Evolutionary conservation across 2,329 filamentous ascomycete species (phyloP).

Genomic region (Botrytis elliptica): DNA sequence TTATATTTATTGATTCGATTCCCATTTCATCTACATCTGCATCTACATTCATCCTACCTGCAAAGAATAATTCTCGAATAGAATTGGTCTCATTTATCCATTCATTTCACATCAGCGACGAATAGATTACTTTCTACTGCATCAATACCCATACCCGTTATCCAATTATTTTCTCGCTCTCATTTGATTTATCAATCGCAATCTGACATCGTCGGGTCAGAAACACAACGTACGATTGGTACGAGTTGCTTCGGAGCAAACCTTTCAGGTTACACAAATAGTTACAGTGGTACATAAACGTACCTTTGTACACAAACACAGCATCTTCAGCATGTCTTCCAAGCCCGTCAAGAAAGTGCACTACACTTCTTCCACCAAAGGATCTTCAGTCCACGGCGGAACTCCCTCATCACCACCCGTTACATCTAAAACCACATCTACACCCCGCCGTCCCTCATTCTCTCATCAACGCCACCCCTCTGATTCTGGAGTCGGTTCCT

Average conservation of each 20-base stretch:
- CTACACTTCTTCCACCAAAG: constrained; percentile 19
- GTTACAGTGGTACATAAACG: constrained; percentile 9
- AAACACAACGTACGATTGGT: constrained; percentile 13
- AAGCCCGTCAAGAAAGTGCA: constrained; percentile 17
- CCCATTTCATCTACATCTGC: background rate
- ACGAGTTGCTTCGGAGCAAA: constrained; percentile 5
- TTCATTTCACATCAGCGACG: background rate
- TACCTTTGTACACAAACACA: background rate
- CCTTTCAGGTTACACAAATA: background rate
- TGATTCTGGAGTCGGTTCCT: constrained; percentile 15
- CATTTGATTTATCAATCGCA: constrained; percentile 5
- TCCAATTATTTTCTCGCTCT: constrained; percentile 5
- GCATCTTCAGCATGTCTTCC: constrained; percentile 9
- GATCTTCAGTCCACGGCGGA: constrained; percentile 7
- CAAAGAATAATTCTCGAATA: constrained; percentile 2
- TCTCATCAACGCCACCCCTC: constrained; percentile 10
- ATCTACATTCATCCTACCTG: background rate
- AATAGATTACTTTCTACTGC: constrained; percentile 11
- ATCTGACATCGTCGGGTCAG: background rate
- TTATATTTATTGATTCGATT: constrained; percentile 15
- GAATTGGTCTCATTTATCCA: background rate
- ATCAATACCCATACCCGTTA: background rate
- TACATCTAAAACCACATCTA: background rate
- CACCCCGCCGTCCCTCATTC: background rate
- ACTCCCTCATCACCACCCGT: background rate